These are phyloP conservation scores for Aspergillus pseudoviridinutans DNA, from an alignment of 2,329 filamentous ascomycete species.

Conservation along the genomic window DNA sequence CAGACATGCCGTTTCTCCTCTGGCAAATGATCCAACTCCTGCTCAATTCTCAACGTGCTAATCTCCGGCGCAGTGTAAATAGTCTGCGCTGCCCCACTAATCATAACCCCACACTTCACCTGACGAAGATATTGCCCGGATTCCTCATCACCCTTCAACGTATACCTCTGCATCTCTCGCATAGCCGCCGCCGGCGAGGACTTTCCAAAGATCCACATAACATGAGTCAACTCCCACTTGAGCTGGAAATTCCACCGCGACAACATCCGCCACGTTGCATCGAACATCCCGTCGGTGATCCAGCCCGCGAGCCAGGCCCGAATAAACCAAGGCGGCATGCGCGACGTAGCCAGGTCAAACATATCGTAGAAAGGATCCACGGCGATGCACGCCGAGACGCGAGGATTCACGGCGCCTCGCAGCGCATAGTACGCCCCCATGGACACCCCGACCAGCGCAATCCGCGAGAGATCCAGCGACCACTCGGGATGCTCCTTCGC, in stretches of 20 bases:
- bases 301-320: neutral
- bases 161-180: neutral
- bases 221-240: conserved; percentile 3
- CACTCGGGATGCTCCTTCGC: neutral
- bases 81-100: conserved; percentile 1
- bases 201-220: conserved; percentile 1
- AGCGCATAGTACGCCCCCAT: conserved; percentile 4
- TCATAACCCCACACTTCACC: conserved; percentile 4
- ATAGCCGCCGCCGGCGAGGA: conserved; percentile 1
- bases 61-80: conserved; percentile 2
- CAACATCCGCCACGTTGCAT: neutral
- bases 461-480: neutral
- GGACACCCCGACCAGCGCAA: neutral
- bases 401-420: neutral
- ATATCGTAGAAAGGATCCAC: conserved; percentile 8
- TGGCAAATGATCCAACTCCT: conserved; percentile 1
- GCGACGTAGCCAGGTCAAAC: conserved; percentile 3
- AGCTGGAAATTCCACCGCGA: neutral
- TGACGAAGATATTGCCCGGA: neutral
- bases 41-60: neutral
- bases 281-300: conserved; percentile 1
- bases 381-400: conserved; percentile 2
- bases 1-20: neutral
- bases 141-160: neutral
- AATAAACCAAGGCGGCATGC: neutral